Evolutionary conservation across 768 basidiomycete species (phyloP).

Genomic region (Boletus coccyginus): DNA sequence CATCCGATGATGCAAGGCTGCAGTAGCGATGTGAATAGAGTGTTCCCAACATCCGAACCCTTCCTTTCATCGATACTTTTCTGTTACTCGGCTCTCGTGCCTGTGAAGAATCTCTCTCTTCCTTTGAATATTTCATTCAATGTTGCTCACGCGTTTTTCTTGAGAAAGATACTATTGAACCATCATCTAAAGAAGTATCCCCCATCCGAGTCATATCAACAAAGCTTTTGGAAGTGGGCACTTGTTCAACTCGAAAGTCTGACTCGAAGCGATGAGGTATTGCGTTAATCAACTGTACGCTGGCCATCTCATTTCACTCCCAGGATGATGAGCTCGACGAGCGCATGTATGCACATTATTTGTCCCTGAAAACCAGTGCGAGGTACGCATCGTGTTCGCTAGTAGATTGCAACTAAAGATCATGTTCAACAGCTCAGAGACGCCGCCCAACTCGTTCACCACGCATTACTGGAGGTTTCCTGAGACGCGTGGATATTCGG

Average conservation of each 20-base stretch:
- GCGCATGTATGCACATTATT: slow-evolving; percentile 60
- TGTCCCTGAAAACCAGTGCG: slow-evolving; percentile 43
- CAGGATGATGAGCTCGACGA: slow-evolving; percentile 64
- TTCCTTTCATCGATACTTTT: slow-evolving; percentile 44
- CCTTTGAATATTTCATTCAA: slow-evolving; percentile 38
- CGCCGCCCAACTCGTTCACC: slow-evolving; percentile 48
- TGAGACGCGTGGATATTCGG: background rate
- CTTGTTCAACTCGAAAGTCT: slow-evolving; percentile 52
- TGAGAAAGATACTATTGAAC: slow-evolving; percentile 49
- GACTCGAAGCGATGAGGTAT: slow-evolving; percentile 43
- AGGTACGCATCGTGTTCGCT: slow-evolving; percentile 9
- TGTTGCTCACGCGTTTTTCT: slow-evolving; percentile 52
- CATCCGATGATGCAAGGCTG: background rate
- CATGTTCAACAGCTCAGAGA: slow-evolving; percentile 19
- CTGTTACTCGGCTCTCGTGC: slow-evolving; percentile 50
- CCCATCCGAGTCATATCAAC: slow-evolving; percentile 62
- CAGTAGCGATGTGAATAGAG: background rate
- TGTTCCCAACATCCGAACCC: background rate
- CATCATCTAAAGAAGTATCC: slow-evolving; percentile 56
- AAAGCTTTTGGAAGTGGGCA: slow-evolving; percentile 72
- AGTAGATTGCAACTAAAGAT: background rate
- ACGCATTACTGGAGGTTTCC: slow-evolving; percentile 60
- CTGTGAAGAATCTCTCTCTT: slow-evolving; percentile 41
- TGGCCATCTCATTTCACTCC: slow-evolving; percentile 6
- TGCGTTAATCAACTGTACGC: slow-evolving; percentile 12